Base-by-base conservation (phyloP, 2,329 filamentous ascomycete species). In the Colletotrichum abscissum region DNA sequence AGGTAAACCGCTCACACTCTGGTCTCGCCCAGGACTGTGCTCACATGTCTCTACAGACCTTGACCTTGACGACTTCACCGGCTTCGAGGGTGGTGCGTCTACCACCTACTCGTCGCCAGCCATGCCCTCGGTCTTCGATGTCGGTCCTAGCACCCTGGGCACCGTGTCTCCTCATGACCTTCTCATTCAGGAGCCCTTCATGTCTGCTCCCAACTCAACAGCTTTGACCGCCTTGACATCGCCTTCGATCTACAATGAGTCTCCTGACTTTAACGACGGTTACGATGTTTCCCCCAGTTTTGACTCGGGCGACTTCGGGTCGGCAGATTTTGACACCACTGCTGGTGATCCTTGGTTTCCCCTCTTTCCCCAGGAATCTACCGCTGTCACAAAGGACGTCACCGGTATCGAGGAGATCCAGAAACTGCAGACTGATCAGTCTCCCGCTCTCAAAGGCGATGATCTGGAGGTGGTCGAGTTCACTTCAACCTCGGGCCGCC, bases 141-240 rank as follows among this genome's bases (percentile, higher is more conserved):
- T 88, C 81, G 86, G 87, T 65, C 83, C 83, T 35, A 86, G 85
- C 79, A 88, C 90, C 80, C 80, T 91, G 80, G 90, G 88, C 78
- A 98, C 95, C 55, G 90, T 98, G 75, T 98, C 95, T 74, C 95
- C 95, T 24, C 92, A 94, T 82, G 95, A 98, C 79, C 87, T 97
- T 76, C 85, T 93, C 76, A 87, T 95, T 78, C 90, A 91, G 77
- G 91, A 94, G 78, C 87, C 89, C 72, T 91, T 91, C 79, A 87
- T 90, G 80, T 97, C 94, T 75, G 91, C 94, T 49, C 95, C 95
- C 35, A 94, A 94, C 79, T 97, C 95, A 2, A 89, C 92, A 59
- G 92, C 94, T 42, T 91, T 97, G 80, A 97, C 95, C 46, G 92
- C 95, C 75, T 80, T 98, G 82, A 97, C 95, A 70, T 97, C 95